Conservation (phyloP, 768 basidiomycete species). For the Mycena albidolilacea region DNA sequence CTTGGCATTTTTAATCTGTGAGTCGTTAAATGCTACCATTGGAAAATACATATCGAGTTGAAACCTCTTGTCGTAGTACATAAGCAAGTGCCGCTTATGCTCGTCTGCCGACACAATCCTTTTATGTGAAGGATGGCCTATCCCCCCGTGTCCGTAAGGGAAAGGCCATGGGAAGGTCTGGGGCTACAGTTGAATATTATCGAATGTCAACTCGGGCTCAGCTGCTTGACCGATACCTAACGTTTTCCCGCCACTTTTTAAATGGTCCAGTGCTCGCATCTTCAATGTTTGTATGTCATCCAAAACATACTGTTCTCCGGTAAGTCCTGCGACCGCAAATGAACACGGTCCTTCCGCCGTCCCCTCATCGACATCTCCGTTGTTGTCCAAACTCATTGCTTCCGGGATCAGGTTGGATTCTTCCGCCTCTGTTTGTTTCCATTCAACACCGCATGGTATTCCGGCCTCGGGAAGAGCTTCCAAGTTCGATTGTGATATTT, state of each 20-base stretch:
- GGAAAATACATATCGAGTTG: not conserved
- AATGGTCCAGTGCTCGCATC: not conserved
- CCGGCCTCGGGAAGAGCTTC: not conserved
- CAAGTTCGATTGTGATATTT: constrained; percentile 11
- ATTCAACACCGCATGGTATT: not conserved
- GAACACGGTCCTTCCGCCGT: not conserved
- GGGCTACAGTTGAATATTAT: constrained; percentile 2
- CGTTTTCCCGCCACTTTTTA: not conserved
- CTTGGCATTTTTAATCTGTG: not conserved
- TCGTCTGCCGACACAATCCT: not conserved
- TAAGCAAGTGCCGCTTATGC: not conserved
- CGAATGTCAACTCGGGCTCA: not conserved
- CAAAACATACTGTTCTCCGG: not conserved
- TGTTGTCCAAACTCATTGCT: not conserved
- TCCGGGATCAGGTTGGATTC: not conserved
- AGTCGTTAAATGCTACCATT: not conserved
- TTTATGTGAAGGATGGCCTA: not conserved
- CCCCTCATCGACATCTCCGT: not conserved
- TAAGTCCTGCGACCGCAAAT: not conserved
- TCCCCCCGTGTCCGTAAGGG: not conserved
- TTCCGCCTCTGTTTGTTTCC: not conserved
- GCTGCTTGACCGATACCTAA: not conserved
- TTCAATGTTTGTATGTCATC: not conserved
- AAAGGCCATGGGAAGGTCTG: constrained; percentile 15
- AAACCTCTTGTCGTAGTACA: not conserved